Conservation (phyloP, 1,284 basidiomycete genomes). For the Heterobasidion occidentale region DNA sequence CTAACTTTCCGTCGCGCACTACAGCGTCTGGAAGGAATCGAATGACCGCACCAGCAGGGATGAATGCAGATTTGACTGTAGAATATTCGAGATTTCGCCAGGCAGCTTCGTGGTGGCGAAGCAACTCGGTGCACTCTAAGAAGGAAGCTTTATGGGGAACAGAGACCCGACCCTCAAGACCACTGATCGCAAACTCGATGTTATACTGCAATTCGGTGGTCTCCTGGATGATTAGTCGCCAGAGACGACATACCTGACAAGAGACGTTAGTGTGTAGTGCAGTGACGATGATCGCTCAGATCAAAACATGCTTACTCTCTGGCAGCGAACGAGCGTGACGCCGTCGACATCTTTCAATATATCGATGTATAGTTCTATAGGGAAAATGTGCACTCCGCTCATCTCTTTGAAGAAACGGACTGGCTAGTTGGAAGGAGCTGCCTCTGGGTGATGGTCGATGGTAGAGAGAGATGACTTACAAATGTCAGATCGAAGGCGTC, state of each 20-base stretch:
- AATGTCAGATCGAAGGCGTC: no score
- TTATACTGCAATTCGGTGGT: not conserved
- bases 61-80: not conserved
- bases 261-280: not conserved
- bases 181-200: not conserved
- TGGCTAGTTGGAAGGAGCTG: not conserved
- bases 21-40: not conserved
- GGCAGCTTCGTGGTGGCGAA: not conserved
- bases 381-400: not conserved
- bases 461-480: not conserved
- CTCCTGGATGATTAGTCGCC: not conserved
- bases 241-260: not conserved
- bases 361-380: not conserved
- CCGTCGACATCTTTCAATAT: not conserved
- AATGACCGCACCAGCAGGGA: not conserved
- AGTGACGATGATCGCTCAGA: not conserved
- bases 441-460: not conserved
- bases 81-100: not conserved
- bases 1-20: not conserved
- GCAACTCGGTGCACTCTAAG: not conserved
- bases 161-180: not conserved
- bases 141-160: not conserved
- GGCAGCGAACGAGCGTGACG: not conserved
- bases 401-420: not conserved
- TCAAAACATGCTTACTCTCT: not conserved